A percentile compares a stretch with the other conserved stretches of the same genome.
Conservation (phyloP, 768 basidiomycete species). For the Sutorius australiensis region DNA sequence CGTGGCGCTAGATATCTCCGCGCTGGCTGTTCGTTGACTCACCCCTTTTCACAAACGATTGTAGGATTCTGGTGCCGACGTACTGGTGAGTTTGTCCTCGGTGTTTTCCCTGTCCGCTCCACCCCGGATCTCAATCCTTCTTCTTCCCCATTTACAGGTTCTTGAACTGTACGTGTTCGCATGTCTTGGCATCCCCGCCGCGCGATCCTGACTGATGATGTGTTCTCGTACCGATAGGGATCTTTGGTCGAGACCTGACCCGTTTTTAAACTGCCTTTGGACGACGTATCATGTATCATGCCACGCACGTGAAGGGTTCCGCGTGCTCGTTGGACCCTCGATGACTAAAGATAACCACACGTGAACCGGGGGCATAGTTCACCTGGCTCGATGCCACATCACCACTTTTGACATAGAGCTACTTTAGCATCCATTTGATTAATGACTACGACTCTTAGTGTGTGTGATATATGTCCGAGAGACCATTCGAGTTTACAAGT, state of each 20-base stretch:
- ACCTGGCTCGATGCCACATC: background rate
- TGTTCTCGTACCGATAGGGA: slow-evolving; percentile 42
- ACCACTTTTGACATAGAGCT: slow-evolving; percentile 12
- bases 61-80: slow-evolving; percentile 60
- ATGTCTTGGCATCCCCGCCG: slow-evolving; percentile 4
- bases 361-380: background rate
- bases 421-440: slow-evolving; percentile 8
- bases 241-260: slow-evolving; percentile 71
- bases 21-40: slow-evolving; percentile 6
- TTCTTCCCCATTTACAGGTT: slow-evolving; percentile 42
- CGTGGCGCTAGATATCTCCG: slow-evolving; percentile 23
- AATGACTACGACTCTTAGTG: background rate
- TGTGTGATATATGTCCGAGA: slow-evolving; percentile 12
- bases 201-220: slow-evolving; percentile 16
- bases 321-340: background rate
- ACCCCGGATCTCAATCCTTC: slow-evolving; percentile 13
- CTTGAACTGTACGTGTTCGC: slow-evolving; percentile 52
- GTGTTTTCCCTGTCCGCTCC: slow-evolving; percentile 5
- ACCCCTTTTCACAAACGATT: background rate
- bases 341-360: background rate
- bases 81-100: slow-evolving; percentile 50
- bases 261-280: slow-evolving; percentile 46
- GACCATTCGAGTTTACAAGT: slow-evolving; percentile 16
- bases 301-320: background rate
- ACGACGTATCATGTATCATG: background rate